These are phyloP conservation scores for Leccinum olivaceopallidum DNA, from an alignment of 768 basidiomycete genomes.

Conservation along the genomic window DNA sequence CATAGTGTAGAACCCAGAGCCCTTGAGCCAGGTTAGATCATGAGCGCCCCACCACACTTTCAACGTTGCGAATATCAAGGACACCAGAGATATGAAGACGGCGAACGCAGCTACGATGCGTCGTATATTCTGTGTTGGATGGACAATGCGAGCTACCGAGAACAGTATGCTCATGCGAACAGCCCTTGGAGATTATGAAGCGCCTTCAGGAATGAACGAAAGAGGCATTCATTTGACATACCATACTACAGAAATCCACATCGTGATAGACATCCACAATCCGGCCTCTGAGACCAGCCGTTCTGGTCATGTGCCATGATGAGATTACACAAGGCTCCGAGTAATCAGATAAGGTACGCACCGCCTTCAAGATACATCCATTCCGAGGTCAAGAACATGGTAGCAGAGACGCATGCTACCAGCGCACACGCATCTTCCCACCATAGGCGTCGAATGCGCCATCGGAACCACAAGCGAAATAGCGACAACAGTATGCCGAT, in stretches of 20 bases:
- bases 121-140: conserved; percentile 10
- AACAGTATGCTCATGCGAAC: conserved; percentile 24
- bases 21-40: not conserved
- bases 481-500: conserved; percentile 17
- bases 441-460: conserved; percentile 18
- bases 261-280: conserved; percentile 14
- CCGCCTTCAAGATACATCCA: conserved; percentile 21
- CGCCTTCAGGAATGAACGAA: not conserved
- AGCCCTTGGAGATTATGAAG: conserved; percentile 13
- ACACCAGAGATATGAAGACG: conserved; percentile 12
- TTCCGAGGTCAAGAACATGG: conserved; percentile 5
- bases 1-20: not conserved
- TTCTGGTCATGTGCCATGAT: conserved; percentile 2
- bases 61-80: not conserved
- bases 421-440: conserved; percentile 26
- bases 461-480: conserved; percentile 22
- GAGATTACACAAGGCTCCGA: not conserved
- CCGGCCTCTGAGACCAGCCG: conserved; percentile 8
- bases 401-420: conserved; percentile 10
- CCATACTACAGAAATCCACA: conserved; percentile 16
- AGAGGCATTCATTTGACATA: conserved; percentile 5
- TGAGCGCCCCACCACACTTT: conserved; percentile 8
- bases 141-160: conserved; percentile 23
- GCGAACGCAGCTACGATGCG: conserved; percentile 11
- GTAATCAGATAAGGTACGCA: conserved; percentile 6